Evolutionary conservation across 164 flowering plant genomes (phyloP).

Genomic region (Pachysandra terminalis): DNA sequence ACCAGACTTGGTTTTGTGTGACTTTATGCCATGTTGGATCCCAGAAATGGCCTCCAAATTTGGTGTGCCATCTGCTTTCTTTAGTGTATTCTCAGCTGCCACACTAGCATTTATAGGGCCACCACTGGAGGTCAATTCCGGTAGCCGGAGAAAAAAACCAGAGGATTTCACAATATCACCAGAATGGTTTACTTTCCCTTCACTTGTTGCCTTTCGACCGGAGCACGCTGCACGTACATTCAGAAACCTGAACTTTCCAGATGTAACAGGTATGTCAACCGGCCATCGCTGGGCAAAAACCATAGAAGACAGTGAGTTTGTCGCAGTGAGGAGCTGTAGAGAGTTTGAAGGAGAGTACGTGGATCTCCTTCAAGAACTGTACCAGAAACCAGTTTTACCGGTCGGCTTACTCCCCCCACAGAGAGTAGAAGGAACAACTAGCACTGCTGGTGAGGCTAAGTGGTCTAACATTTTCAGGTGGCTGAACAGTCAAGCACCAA

Average conservation of each 20-base stretch:
- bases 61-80: constrained; percentile 4
- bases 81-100: constrained; percentile 8
- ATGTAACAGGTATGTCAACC: constrained; percentile 16
- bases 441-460: not conserved
- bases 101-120: constrained; percentile 4
- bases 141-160: not conserved
- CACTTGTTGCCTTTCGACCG: constrained; percentile 16
- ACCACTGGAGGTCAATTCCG: not conserved
- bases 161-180: constrained; percentile 24
- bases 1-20: constrained; percentile 30
- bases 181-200: constrained; percentile 26
- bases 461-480: constrained; percentile 26
- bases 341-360: constrained; percentile 36
- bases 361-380: constrained; percentile 8
- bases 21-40: constrained; percentile 28
- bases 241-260: not conserved
- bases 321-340: constrained; percentile 24
- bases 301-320: constrained; percentile 2
- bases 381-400: constrained; percentile 33
- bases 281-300: constrained; percentile 8
- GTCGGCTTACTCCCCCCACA: constrained; percentile 37
- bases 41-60: constrained; percentile 7
- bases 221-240: constrained; percentile 9
- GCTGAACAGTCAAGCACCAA: constrained; percentile 32
- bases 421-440: not conserved